Evolutionary conservation across 257 asterid species (phyloP), one percentile per base, ranked within the genome.

Genomic region (Striga asiatica): DNA sequence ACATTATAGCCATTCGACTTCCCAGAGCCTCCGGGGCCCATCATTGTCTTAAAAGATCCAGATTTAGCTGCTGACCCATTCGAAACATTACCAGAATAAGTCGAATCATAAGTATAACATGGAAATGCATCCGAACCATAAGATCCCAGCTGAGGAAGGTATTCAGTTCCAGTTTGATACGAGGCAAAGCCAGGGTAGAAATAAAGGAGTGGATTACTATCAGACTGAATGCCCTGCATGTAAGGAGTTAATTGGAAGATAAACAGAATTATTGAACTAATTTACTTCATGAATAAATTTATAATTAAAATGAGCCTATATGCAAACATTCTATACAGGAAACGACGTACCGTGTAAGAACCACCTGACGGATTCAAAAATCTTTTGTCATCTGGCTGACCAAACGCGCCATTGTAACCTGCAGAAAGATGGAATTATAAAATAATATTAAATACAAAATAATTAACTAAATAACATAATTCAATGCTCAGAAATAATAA

Each of bases 141-240:
- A 2, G 79, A 49, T 48, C 35, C 25, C 3, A 74, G 75, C 45
- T 75, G 88, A 56, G 66, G 82, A 43, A 72, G 70, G 64, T 74
- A 81, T 18, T 72, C 82, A 0, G 83, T 65, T 23, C 79, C 81
- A 57, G 83, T 14, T 37, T 69, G 28, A 60, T 76, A 83, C 28
- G 88, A 77, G 68, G 67, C 72, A 50, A 68, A 75, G 61, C 83
- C 80, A 45, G 85, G 86, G 65, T 71, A 21, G 61, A 78, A 78
- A 58, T 75, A 83, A 18, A 76, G 70, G 43, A 58, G 47, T 17
- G 85, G 78, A 32, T 68, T 45, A 55, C 71, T 78, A 35, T 74
- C 83, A n/a, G 81, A 62, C 17, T 58, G 81, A 31, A 70, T 23
- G 19, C 77, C 84, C 83, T 78, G 75, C 8, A 34, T 41, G 38